Base-by-base conservation (phyloP, 164 flowering plant genomes). In the Nymphaea colorata region DNA sequence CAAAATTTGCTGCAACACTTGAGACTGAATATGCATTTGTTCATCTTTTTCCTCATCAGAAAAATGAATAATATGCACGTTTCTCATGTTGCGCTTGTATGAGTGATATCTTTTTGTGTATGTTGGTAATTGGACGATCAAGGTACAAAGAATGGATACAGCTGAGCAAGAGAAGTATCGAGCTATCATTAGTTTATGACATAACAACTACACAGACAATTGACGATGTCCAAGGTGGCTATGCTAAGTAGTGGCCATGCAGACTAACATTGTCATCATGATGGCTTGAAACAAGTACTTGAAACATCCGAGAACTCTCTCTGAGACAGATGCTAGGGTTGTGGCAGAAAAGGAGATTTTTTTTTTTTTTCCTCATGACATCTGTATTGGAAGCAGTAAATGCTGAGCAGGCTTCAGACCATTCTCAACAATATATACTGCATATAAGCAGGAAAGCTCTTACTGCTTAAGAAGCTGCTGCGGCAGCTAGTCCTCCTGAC, bases 111-210 rank as follows among this genome's bases (percentile, higher is more conserved):
- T 17, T 44, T 10, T 61, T 11, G 41, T 71, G 63, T 83, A 88
- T 91, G 87, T 90, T 36, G 94, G 87, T 69, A 92, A 94, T 25
- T 85, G 88, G 83, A 87, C 88, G 5, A 87, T 90, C 8, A 90
- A 90, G 77, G 97, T 92, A 62, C 96, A 90, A 64, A 87, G 87
- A 84, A 87, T 92, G 96, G 93, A 90, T 76, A 90, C 93, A 11
- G 97, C 96, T 0, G 96, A 93, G 16, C 96, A 90, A 79, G 96
- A 90, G 72, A 83, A 91, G 73, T 90, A 90, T 74, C 74, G 96
- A 66, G 96, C 96, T 44, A 90, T 90, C 61, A 90, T 65, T 90
- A 77, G 91, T 88, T 18, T 90, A 86, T 62, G 93, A 88, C 80
- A 85, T 90, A 61, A 90, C 96, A 57, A 90, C 88, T 75, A 76